Evolutionary conservation across 108 stramenopile species (phyloP), one percentile per base, ranked within the genome.

Genomic region (Cyclotella kingstonii): DNA sequence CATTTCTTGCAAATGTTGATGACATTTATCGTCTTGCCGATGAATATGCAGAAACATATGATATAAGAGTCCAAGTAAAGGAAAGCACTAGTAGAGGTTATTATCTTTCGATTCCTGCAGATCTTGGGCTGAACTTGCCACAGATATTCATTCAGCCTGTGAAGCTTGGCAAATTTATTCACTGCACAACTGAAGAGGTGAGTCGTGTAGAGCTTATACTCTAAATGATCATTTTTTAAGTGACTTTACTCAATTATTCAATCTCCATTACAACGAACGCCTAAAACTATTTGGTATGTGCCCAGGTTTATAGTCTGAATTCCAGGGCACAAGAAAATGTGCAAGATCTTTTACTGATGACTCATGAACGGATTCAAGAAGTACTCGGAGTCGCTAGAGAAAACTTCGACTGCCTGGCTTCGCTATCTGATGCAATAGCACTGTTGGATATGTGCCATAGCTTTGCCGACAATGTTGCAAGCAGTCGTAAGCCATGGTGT

Each of bases 21-120:
- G 91, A 92, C 51, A 95, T 95, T 58, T 90, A 92, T 68, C 70
- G 77, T 12, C 76, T 87, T 40, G 94, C 91, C 9, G 94, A 95
- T 60, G 81, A 85, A 23, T 92, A 91, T 66, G 82, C 90, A 5
- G 90, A 90, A 68, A 64, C 70, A 15, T 81, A 87, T 66, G 87
- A 82, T 35, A 72, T 92, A 55, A 79, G 69, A 39, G 87, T 92
- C 19, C 59, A 81, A 8, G 90, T 95, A 48, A 84, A 68, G 53
- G 86, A 89, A 41, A 81, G 83, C 11, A 50, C 86, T 9, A 31
- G 71, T 15, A 68, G 89, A 36, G 94, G 94, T 19, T 92, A 92
- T 55, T 95, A 81, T 70, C 75, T 95, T 12, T 70, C 83, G 1
- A 68, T 92, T 11, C 79, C 86, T 12, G 62, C 64, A 18, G 85